phyloP scores from a whole-genome alignment of 345 rosid genomes.

The Gossypium sturtianum region DNA sequence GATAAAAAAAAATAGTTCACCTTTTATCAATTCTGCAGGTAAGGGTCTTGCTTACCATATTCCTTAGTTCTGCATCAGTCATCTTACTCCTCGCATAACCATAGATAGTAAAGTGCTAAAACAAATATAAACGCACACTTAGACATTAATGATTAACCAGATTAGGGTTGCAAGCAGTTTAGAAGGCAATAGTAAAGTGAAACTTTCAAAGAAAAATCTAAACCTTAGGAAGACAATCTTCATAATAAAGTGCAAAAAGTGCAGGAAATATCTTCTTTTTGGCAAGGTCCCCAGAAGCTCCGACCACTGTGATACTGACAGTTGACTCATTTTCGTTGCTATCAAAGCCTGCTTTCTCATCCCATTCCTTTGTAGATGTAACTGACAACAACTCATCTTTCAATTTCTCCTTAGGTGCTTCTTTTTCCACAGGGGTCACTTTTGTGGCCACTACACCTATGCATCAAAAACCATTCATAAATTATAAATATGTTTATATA shows the following conservation, averaged over 20 bases:
- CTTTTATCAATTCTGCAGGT: constrained; percentile 97
- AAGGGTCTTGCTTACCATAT: constrained; percentile 92
- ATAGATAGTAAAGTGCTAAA: constrained; percentile 81
- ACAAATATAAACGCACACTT: constrained; percentile 15
- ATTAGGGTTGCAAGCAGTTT: not conserved
- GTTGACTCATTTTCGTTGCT: constrained; percentile 47
- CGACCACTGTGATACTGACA: constrained; percentile 88
- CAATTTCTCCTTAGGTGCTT: constrained; percentile 37
- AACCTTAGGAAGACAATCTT: constrained; percentile 93
- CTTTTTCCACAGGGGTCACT: constrained; percentile 30
- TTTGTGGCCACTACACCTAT: constrained; percentile 62
- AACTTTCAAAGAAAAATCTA: not conserved
- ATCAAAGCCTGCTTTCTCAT: constrained; percentile 37
- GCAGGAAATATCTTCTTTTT: constrained; percentile 99
- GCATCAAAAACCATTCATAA: constrained; percentile 9
- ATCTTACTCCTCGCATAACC: constrained; percentile 98
- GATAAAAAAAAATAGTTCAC: constrained; percentile 24
- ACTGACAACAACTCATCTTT: constrained; percentile 40
- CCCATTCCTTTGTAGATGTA: constrained; percentile 34
- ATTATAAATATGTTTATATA: not conserved
- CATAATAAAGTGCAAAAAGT: constrained; percentile 94
- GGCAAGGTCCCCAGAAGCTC: constrained; percentile 99
- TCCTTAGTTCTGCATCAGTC: constrained; percentile 87
- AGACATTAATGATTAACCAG: not conserved
- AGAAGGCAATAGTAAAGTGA: not conserved